Evolutionary conservation across 805 yeast genomes (phyloP).

Genomic region (Monosporozyma servazzii): DNA sequence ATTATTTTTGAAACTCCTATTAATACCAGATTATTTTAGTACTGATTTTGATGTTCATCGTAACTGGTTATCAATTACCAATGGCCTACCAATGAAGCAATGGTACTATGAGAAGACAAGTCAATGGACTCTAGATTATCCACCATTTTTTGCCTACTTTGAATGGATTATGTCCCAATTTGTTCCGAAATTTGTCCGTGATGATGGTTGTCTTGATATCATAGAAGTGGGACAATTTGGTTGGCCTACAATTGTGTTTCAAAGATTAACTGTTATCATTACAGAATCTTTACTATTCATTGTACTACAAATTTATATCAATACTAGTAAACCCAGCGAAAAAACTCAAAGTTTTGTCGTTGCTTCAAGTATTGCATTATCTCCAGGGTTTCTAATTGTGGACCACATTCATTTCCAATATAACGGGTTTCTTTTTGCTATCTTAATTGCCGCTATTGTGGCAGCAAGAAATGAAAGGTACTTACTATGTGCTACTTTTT

Average conservation of each 20-base stretch:
- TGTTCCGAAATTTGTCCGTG: constrained; percentile 51
- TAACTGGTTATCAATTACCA: constrained; percentile 91
- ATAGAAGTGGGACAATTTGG: constrained; percentile 60
- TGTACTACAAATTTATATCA: constrained; percentile 63
- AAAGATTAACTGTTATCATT: constrained; percentile 67
- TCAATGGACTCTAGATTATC: constrained; percentile 95
- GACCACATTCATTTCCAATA: constrained; percentile 98
- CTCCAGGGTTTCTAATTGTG: constrained; percentile 83
- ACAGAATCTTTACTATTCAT: constrained; percentile 65
- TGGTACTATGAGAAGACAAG: constrained; percentile 79
- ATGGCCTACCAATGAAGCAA: constrained; percentile 55
- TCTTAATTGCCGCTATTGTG: constrained; percentile 63
- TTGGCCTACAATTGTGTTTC: constrained; percentile 72
- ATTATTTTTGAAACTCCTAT: constrained; percentile 46
- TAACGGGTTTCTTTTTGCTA: constrained; percentile 87
- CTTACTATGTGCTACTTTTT: constrained; percentile 56
- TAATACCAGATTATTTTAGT: constrained; percentile 78
- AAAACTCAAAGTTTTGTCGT: constrained; percentile 51
- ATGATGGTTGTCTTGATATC: constrained; percentile 73
- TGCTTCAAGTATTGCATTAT: constrained; percentile 71
- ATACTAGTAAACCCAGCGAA: constrained; percentile 35
- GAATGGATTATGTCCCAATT: constrained; percentile 71
- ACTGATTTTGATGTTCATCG: constrained; percentile 97
- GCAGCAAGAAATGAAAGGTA: constrained; percentile 53
- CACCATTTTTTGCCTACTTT: constrained; percentile 95